Evolutionary conservation across 2,329 filamentous ascomycete species (phyloP).

Genomic region (Malbranchea zuffiana): DNA sequence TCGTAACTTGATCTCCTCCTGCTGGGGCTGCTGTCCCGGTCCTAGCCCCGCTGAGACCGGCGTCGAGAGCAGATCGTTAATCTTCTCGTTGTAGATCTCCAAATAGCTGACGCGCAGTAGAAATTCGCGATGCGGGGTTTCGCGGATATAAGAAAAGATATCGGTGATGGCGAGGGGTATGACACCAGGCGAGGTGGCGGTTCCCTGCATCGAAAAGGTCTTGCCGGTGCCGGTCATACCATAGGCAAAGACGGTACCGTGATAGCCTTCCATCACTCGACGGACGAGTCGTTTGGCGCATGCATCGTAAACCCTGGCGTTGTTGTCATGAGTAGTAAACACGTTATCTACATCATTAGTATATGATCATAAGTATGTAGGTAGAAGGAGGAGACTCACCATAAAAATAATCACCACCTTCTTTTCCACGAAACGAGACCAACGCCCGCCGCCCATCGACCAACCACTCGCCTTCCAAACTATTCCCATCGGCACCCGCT

Average conservation of each 20-base stretch:
- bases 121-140: conserved; percentile 90
- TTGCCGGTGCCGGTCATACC: conserved; percentile 99
- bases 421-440: conserved; percentile 74
- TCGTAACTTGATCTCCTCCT: conserved; percentile 93
- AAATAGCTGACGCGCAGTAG: conserved; percentile 91
- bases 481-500: conserved; percentile 49
- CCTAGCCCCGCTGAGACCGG: conserved; percentile 48
- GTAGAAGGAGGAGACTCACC: conserved; percentile 42
- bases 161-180: conserved; percentile 96
- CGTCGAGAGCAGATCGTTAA: conserved; percentile 82
- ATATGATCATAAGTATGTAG: not conserved
- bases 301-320: conserved; percentile 87
- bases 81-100: conserved; percentile 98
- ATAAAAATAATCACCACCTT: conserved; percentile 86
- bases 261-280: conserved; percentile 97
- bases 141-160: conserved; percentile 97
- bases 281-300: conserved; percentile 87
- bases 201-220: conserved; percentile 99
- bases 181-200: conserved; percentile 85
- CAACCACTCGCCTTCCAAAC: conserved; percentile 75
- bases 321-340: conserved; percentile 87
- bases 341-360: conserved; percentile 63
- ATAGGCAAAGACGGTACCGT: conserved; percentile 96
- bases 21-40: conserved; percentile 41
- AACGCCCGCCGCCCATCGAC: conserved; percentile 74